A percentile compares a stretch with the other conserved stretches of the same genome.
Conservation (phyloP, 192 early-diverging fungal genomes). For the Mortierella antarctica region DNA sequence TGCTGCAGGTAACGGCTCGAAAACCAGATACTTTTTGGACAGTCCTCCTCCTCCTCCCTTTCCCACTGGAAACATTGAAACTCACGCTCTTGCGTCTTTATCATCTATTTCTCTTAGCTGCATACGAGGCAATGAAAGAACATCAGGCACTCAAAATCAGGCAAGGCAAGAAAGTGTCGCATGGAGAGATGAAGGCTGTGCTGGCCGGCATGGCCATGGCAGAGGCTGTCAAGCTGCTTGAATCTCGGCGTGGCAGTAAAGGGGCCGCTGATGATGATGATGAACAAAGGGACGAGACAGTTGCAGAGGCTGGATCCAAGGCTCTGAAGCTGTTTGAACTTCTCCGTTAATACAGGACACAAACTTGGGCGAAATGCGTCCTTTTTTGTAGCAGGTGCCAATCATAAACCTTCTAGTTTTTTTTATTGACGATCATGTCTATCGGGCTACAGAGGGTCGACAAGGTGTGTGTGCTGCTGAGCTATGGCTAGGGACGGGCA, state of each 20-base stretch:
- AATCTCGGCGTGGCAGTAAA: slow-evolving; percentile 13
- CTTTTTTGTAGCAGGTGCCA: neutral
- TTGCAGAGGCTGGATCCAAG: slow-evolving; percentile 30
- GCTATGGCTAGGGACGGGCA: too few species aligned
- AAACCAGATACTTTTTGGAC: neutral
- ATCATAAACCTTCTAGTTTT: neutral
- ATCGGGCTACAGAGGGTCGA: too few species aligned
- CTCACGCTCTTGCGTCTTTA: too few species aligned
- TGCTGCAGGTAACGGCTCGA: slow-evolving; percentile 17
- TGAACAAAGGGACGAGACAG: slow-evolving; percentile 25
- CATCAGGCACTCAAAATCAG: slow-evolving; percentile 25
- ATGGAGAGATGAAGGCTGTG: slow-evolving; percentile 44
- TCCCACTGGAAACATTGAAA: too few species aligned
- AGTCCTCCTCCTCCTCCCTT: neutral
- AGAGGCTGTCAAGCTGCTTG: slow-evolving; percentile 40
- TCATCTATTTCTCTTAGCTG: slow-evolving; percentile 7
- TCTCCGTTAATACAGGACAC: neutral
- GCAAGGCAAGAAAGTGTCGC: slow-evolving; percentile 36
- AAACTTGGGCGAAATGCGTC: neutral
- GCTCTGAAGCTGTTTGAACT: slow-evolving; percentile 42
- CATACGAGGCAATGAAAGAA: slow-evolving; percentile 41
- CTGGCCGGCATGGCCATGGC: slow-evolving; percentile 49
- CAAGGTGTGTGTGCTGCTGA: too few species aligned
- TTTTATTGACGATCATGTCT: neutral
- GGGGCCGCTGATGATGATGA: slow-evolving; percentile 2